Base-by-base conservation (phyloP, 306 rosid genomes). In the Argentina anserina region DNA sequence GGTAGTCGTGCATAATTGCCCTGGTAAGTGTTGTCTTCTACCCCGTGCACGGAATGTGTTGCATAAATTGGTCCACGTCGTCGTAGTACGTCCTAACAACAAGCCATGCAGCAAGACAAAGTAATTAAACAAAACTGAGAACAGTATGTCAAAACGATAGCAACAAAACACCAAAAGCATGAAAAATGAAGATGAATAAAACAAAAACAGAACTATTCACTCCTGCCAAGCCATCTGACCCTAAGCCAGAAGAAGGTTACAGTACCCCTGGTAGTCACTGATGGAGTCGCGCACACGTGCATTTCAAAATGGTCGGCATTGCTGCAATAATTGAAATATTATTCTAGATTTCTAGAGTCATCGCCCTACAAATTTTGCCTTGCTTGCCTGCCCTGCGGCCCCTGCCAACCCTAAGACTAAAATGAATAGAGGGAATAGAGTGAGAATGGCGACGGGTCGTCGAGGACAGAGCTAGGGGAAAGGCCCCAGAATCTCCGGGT, bases 401-500 rank as follows among this genome's bases (percentile, higher is more conserved):
- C 29, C 23, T 52, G 59, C 29, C 58, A 7, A 50, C 28, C 21
- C 7, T 5, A 46, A 46, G 12, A 42, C 47, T 0, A 12, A 42
- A 42, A 47, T 47, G 46, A 42, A 47, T 5, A 65, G 41, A 43
- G 33, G 33, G 26, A 26, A 6, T 4, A 60, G 25, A 15, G 6
- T 43, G 82, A 76, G 81, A 78, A 65, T 41, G 71, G 81, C 68
- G 73, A 79, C 61, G 76, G 55, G 36, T 8, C 56, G 72, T 49
- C 2, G 73, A 33, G 11, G 21, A 29, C 37, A 29, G 39, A 13
- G 13, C 72, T 64, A 67, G 39, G 73, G 75, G 80, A 75, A 70
- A 58, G 55, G 36, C 66, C 69, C 84, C 83, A 79, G 81, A 76
- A 78, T 87, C 86, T 83, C 0, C 81, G 84, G 84, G 50, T 74